phyloP scores from a whole-genome alignment of 805 yeast species.

The Metschnikowia arizonensis region DNA sequence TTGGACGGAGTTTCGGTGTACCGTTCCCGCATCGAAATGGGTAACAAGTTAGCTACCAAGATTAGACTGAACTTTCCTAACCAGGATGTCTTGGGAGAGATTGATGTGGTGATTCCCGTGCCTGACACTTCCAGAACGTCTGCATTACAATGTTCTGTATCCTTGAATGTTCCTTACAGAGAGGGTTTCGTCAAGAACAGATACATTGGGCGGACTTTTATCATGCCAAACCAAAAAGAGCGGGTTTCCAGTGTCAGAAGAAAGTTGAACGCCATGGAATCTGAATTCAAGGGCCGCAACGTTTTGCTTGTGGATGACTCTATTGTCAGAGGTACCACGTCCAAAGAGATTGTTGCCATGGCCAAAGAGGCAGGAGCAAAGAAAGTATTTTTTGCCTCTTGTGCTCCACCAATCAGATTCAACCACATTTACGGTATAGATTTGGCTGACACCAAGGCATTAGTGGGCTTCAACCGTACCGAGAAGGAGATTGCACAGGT shows the following conservation, averaged over 20 bases:
- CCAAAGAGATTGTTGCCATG: conserved; percentile 94
- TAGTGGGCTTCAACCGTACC: conserved; percentile 79
- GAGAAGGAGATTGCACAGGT: conserved; percentile 71
- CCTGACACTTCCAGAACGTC: conserved; percentile 98
- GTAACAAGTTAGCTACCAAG: conserved; percentile 76
- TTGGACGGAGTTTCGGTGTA: conserved; percentile 96
- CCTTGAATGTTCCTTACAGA: conserved; percentile 77
- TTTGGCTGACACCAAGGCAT: conserved; percentile 89
- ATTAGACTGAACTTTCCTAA: conserved; percentile 43
- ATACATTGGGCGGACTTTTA: conserved; percentile 95
- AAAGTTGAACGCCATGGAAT: conserved; percentile 92
- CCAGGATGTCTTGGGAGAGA: conserved; percentile 46
- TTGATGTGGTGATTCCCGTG: conserved; percentile 95
- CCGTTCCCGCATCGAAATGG: conserved; percentile 90
- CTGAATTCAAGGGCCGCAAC: conserved; percentile 79
- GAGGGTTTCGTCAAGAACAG: conserved; percentile 97
- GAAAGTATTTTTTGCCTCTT: conserved; percentile 92
- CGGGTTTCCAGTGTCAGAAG: conserved; percentile 91
- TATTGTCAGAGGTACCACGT: conserved; percentile 96
- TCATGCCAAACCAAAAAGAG: conserved; percentile 96
- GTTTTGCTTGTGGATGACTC: conserved; percentile 95
- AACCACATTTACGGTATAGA: conserved; percentile 98
- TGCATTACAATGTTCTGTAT: conserved; percentile 86
- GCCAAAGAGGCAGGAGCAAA: conserved; percentile 98
- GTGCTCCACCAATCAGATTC: conserved; percentile 96